Base-by-base conservation (phyloP, 2,329 filamentous ascomycete genomes). In the Dryadomyces sulphureus region DNA sequence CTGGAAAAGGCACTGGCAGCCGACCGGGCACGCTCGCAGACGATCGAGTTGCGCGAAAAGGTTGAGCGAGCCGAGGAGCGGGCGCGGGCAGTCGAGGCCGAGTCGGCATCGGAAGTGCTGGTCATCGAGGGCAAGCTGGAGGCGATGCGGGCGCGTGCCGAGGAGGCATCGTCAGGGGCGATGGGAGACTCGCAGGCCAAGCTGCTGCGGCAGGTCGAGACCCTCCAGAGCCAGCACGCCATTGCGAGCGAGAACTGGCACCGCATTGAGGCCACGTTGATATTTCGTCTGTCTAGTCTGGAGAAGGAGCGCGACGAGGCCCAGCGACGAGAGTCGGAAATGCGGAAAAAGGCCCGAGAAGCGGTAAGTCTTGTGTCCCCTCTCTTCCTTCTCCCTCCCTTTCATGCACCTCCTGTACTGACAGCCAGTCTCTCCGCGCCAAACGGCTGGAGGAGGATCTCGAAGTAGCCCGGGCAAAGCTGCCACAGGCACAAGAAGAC, bases 181-280 rank as follows among this genome's bases (percentile, higher is more conserved):
- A 79, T 79, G 6, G 84, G 88, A 14, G 86, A 94, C 57, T 78
- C 84, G 0, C 88, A 94, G 56, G 84, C 84, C 38, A 96, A 95
- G 61, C 70, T 96, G 36, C 69, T 96, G 38, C 79, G 92, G 36
- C 93, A 98, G 62, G 84, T 98, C 45, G 92, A 98, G 65, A 95
- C 86, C 1, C 66, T 98, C 34, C 92, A 98, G 62, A 92, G 85
- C 7, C 93, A 98, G 60, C 94, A 98, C 62, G 80, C 88, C 1
- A 80, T 93, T 46, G 92, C 92, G 1, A 92, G 86, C 54, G 87
- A 94, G 57, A 98, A 98, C 56, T 98, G 93, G 92, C 89, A 95
- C 59, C 86, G 88, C 1, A 93, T 98, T 50, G 90, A 98, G 62
- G 77, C 84, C 9, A 93, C 85, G 2, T 65, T 98, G 27, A 74